phyloP scores from a whole-genome alignment of 768 basidiomycete genomes.

The Candolleomyces efflorescens region DNA sequence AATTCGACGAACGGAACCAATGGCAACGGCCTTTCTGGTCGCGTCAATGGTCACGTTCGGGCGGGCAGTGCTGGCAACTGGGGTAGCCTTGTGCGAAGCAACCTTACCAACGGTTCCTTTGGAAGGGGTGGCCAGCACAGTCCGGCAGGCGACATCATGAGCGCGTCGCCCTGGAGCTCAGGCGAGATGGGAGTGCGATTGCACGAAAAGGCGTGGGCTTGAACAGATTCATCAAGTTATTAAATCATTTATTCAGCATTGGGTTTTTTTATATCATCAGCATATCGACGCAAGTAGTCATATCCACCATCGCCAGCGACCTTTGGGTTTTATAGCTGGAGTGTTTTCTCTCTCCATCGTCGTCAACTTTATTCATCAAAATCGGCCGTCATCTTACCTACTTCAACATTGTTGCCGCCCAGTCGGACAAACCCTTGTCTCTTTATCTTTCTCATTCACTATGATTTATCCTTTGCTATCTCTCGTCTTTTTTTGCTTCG shows the following conservation, averaged over 20 bases:
- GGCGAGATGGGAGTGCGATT: slow-evolving; percentile 39
- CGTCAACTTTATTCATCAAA: slow-evolving; percentile 12
- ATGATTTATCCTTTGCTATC: background rate
- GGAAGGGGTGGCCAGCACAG: slow-evolving; percentile 45
- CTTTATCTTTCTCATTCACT: background rate
- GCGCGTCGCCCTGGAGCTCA: slow-evolving; percentile 53
- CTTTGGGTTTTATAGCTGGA: background rate
- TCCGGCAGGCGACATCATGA: slow-evolving; percentile 52
- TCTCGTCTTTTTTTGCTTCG: background rate
- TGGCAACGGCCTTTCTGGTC: slow-evolving; percentile 20
- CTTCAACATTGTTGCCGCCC: background rate
- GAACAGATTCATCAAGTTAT: slow-evolving; percentile 15
- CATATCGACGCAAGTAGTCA: slow-evolving; percentile 5
- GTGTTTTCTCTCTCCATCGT: background rate
- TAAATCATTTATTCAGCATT: slow-evolving; percentile 4
- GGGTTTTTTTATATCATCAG: slow-evolving; percentile 4
- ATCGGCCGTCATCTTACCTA: background rate
- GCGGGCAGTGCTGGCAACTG: slow-evolving; percentile 82
- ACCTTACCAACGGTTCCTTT: slow-evolving; percentile 46
- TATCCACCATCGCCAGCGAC: background rate
- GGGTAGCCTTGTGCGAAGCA: slow-evolving; percentile 57
- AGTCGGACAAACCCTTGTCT: background rate
- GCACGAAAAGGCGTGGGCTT: slow-evolving; percentile 60
- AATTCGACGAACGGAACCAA: slow-evolving; percentile 13
- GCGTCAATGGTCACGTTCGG: slow-evolving; percentile 65